Evolutionary conservation across 1,284 basidiomycete species (phyloP), one percentile per base, ranked within the genome.

Genomic region (Cryptococcus hybrid): DNA sequence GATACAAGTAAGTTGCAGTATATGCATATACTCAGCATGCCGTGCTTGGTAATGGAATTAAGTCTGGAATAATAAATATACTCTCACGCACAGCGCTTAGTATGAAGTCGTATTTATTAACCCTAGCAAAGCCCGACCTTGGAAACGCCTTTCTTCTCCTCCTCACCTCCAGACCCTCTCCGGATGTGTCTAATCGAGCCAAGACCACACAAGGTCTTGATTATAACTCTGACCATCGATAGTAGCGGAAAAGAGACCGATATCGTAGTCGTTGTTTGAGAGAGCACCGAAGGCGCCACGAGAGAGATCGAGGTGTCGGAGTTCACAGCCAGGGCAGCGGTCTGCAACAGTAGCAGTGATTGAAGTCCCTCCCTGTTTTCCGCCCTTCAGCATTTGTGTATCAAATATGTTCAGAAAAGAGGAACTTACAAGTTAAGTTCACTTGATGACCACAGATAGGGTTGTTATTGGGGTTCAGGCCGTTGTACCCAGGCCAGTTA

Each of bases 371-470:
- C 65, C 73, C 74, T 78, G 48, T 51, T 13, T 9, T 6, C 15
- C 15, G 12, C 9, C 24, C 11, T 7, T 44, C 13, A 44, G 43
- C 43, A 44, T 15, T n/a, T 24, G n/a, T 3, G 8, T 48, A 36
- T 34, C 9, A 54, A 35, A 12, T 11, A 18, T 30, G 2, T 30
- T 30, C 30, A 30, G 30, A 37, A 13, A 46, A 15, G 47, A 43
- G 30, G 18, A 45, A 62, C 66, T 63, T 66, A 77, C 79, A 80
- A 24, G 68, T 73, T 15, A 80, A 75, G 13, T 64, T 66, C 50
- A 80, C 65, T 55, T 76, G 68, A 56, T 75, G 74, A 47, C 78
- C 77, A 61, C 82, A 83, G 60, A 82, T 75, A 7, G 82, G 81
- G 71, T 82, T 82, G 57, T 69, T 59, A 68, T 82, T 80, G 6